A percentile compares a stretch with the other conserved stretches of the same genome.
phyloP scores from a whole-genome alignment of 2,329 filamentous ascomycete species.

The Shiraia bambusicola region DNA sequence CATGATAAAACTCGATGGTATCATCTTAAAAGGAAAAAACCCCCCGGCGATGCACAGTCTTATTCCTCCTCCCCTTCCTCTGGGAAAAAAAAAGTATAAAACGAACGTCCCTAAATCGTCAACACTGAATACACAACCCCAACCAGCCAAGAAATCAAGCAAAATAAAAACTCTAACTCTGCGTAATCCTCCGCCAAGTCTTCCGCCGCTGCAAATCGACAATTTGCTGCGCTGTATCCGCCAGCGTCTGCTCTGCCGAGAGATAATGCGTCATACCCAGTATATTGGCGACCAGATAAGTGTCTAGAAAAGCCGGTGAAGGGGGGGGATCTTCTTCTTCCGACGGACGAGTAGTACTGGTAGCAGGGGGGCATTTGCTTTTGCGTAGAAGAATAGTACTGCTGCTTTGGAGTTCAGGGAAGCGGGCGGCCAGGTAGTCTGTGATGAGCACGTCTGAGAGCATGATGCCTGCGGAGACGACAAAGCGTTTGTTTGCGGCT shows the following conservation, averaged over 20 bases:
- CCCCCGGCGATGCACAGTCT: too few species aligned
- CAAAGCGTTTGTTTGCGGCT: slow-evolving; percentile 28
- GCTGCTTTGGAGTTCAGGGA: slow-evolving; percentile 27
- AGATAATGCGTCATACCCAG: slow-evolving; percentile 26
- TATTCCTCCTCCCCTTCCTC: too few species aligned
- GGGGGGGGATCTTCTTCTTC: too few species aligned
- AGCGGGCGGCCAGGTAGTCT: slow-evolving; percentile 21
- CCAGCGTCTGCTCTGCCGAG: slow-evolving; percentile 26
- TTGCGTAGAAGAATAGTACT: too few species aligned
- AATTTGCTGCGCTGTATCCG: slow-evolving; percentile 25
- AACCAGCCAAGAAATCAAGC: too few species aligned
- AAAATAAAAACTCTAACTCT: slow-evolving; percentile 19
- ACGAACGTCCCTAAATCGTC: too few species aligned
- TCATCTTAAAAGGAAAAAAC: too few species aligned
- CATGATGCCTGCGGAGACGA: slow-evolving; percentile 29
- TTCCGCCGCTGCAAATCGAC: slow-evolving; percentile 27
- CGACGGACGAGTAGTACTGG: slow-evolving; percentile 3
- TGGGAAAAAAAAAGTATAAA: too few species aligned
- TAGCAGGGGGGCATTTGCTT: slow-evolving; percentile 15
- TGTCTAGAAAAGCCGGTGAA: slow-evolving; percentile 22
- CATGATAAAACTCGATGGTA: too few species aligned
- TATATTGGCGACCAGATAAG: slow-evolving; percentile 20
- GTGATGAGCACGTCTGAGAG: slow-evolving; percentile 22
- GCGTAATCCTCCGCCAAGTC: slow-evolving; percentile 26
- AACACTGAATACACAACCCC: too few species aligned